phyloP scores from a whole-genome alignment of 768 basidiomycete genomes.

The Basidioascus undulatus region DNA sequence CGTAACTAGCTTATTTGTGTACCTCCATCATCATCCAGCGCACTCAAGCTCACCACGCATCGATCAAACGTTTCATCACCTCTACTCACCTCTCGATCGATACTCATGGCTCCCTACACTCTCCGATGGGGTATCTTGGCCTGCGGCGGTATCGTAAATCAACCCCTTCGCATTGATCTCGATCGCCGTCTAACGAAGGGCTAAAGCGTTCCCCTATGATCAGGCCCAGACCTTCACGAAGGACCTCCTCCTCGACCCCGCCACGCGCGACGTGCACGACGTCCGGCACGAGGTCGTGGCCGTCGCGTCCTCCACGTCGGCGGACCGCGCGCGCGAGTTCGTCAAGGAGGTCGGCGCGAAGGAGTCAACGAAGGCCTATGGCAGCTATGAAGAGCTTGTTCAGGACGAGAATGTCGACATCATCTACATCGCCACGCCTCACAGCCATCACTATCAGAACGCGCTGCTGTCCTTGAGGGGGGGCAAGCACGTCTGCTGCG shows the following conservation, averaged over 20 bases:
- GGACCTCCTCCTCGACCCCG: conserved; percentile 8
- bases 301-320: conserved; percentile 5
- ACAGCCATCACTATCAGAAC: conserved; percentile 10
- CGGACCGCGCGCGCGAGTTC: conserved; percentile 1
- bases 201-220: not conserved
- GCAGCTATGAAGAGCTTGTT: conserved; percentile 9
- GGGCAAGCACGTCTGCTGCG: conserved; percentile 11
- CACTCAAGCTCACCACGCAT: no score
- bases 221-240: conserved; percentile 5
- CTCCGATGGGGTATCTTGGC: conserved; percentile 9
- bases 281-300: conserved; percentile 6
- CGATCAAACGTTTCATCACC: no score
- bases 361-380: conserved; percentile 5
- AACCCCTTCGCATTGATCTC: no score
- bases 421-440: conserved; percentile 11
- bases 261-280: conserved; percentile 2
- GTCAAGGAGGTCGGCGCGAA: not conserved
- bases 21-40: no score
- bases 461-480: conserved; percentile 7
- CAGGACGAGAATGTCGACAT: conserved; percentile 10
- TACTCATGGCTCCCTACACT: conserved; percentile 1
- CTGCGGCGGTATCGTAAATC: not conserved
- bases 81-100: no score
- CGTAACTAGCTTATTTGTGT: no score
- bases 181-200: no score